A percentile compares a stretch with the other conserved stretches of the same genome.
phyloP scores from a whole-genome alignment of 1,284 basidiomycete species.

The Ceratobasidium sp. region DNA sequence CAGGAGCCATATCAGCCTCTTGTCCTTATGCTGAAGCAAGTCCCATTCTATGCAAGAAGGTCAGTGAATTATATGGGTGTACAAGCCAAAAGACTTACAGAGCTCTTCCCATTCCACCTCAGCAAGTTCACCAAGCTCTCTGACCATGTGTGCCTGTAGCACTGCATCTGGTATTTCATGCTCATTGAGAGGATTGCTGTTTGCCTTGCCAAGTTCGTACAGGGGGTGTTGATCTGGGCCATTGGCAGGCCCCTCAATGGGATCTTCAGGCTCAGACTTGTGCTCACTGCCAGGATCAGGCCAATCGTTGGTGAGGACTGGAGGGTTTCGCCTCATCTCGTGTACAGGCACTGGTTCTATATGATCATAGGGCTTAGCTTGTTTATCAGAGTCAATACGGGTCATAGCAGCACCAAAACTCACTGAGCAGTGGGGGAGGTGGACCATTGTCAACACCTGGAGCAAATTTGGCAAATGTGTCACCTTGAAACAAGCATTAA shows the following conservation, averaged over 20 bases:
- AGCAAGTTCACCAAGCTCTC: neutral
- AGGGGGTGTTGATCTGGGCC: neutral
- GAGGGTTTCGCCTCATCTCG: neutral
- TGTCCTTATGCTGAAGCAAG: conserved; percentile 15
- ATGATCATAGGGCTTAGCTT: too few relatives aligned
- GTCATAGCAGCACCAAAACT: too few relatives aligned
- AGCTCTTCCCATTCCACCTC: conserved; percentile 1
- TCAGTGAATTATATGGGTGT: neutral
- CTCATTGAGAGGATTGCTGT: neutral
- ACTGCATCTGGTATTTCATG: neutral
- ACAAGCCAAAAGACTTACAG: neutral
- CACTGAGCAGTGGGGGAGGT: too few relatives aligned
- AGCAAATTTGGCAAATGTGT: too few relatives aligned
- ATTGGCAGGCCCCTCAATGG: neutral
- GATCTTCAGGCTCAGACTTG: too few relatives aligned
- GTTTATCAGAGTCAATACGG: too few relatives aligned
- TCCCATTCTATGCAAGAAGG: too few relatives aligned
- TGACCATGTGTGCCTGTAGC: too few relatives aligned
- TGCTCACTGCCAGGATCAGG: neutral
- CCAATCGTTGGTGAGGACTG: neutral
- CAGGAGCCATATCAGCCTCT: too few relatives aligned
- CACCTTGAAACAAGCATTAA: too few relatives aligned
- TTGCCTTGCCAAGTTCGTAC: neutral
- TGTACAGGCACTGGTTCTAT: too few relatives aligned
- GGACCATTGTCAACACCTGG: too few relatives aligned